Evolutionary conservation across 306 rosid species (phyloP), one percentile per base, ranked within the genome.

Genomic region (Dalbergia oliveri): DNA sequence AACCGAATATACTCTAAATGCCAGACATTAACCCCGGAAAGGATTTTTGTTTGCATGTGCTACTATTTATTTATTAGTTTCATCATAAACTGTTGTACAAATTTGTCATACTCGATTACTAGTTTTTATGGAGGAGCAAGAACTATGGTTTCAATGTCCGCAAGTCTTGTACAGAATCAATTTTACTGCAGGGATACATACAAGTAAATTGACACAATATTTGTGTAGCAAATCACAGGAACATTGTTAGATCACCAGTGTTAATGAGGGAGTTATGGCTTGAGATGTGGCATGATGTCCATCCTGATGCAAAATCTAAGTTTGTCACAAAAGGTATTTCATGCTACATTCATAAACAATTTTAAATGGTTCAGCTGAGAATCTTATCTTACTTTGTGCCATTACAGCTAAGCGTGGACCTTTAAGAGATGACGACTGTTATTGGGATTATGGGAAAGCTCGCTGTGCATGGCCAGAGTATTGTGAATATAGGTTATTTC

Each of bases 401-500:
- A 57, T 57, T 59, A 87, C 93, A 95, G 99, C 88, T 88, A 95
- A 91, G 87, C 98, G 99, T 3, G 99, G 99, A 66, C 99, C 99
- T 78, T 67, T 95, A 84, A 93, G 99, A 84, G 81, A 93, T 21
- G 99, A 91, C 10, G 97, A 95, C 82, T 95, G 99, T 89, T 95
- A 90, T 76, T 95, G 99, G 99, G 99, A 95, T 91, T 95, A 95
- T 82, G 99, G 96, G 60, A 95, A 93, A 84, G 99, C 99, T 80
- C 97, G 99, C 51, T 95, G 99, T 89, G 94, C 98, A 43, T 95
- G 94, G 98, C 67, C 97, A 3, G 98, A 93, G 23, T 88, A 95
- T 84, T 95, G 99, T 86, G 99, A 93, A 91, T 95, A 95, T 77
- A 93, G 99, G 99, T 95, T 64, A 45, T 73, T 79, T 81, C 59